Conservation (phyloP, 345 rosid species). For the Ceriops tagal region DNA sequence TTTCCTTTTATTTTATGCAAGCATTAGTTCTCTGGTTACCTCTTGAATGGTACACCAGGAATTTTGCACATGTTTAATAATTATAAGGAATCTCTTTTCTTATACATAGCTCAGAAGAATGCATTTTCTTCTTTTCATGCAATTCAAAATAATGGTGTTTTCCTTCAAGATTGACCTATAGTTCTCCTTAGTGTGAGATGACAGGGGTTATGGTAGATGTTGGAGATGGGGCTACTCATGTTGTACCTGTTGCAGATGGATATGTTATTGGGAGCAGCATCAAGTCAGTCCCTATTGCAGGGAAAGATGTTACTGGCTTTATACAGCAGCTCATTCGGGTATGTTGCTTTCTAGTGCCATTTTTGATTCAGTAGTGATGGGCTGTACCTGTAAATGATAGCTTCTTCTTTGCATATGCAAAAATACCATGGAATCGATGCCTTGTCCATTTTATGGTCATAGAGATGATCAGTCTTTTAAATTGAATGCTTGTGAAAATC, state of each 20-base stretch:
- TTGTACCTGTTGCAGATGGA: slow-evolving; percentile 98
- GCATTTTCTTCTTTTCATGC: background rate
- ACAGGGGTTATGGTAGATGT: slow-evolving; percentile 98
- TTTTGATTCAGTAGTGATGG: background rate
- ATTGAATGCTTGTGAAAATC: background rate
- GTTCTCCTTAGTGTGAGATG: slow-evolving; percentile 87
- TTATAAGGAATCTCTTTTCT: too few species aligned
- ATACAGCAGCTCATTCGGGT: slow-evolving; percentile 99
- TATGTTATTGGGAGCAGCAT: slow-evolving; percentile 96
- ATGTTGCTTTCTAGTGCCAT: slow-evolving; percentile 16
- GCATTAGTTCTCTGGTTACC: too few species aligned
- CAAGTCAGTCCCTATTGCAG: slow-evolving; percentile 82
- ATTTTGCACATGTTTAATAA: too few species aligned
- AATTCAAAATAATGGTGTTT: background rate
- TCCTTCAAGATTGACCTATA: slow-evolving; percentile 44
- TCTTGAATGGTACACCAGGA: too few species aligned
- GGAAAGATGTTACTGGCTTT: slow-evolving; percentile 85
- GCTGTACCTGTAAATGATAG: background rate
- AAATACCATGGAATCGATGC: too few species aligned
- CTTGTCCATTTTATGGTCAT: background rate
- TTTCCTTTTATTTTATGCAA: too few species aligned
- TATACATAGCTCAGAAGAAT: background rate
- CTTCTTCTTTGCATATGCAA: background rate
- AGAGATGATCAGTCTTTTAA: background rate
- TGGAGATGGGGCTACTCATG: slow-evolving; percentile 93